These are phyloP conservation scores for Cerioporus squamosus DNA, from an alignment of 1,284 basidiomycete species.

Conservation along the genomic window DNA sequence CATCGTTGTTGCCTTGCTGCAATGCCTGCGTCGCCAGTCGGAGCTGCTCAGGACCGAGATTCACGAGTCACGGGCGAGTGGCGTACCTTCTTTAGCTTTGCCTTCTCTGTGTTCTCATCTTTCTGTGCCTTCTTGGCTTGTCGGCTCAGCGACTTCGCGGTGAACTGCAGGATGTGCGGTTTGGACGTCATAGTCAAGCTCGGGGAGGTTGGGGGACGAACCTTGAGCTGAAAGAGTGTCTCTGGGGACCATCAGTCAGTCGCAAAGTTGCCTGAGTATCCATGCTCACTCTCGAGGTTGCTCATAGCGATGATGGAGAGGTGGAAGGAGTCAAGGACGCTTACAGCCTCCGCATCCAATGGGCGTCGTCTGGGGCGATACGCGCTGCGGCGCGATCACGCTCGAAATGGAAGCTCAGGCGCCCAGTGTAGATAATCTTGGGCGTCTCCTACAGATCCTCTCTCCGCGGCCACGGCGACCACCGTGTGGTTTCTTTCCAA, in stretches of 20 bases:
- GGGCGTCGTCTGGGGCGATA: no score
- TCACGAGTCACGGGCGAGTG: not conserved
- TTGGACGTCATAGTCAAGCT: constrained; percentile 15
- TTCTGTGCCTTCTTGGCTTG: constrained; percentile 97
- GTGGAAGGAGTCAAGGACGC: constrained; percentile 4
- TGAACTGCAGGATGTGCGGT: constrained; percentile 67
- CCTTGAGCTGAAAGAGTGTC: constrained; percentile 95
- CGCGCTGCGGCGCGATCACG: constrained; percentile 12
- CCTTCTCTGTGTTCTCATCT: constrained; percentile 86
- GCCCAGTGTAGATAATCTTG: constrained; percentile 16
- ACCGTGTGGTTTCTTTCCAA: no score
- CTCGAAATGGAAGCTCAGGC: constrained; percentile 14
- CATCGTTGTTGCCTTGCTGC: constrained; percentile 96
- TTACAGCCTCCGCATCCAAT: constrained; percentile 4
- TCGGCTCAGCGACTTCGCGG: constrained; percentile 88
- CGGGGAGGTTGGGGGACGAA: constrained; percentile 31
- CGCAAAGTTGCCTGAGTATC: not conserved
- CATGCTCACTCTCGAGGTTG: constrained; percentile 83
- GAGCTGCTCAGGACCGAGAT: not conserved
- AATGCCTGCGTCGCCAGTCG: constrained; percentile 68
- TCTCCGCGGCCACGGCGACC: no score
- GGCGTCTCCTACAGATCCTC: constrained; percentile 3
- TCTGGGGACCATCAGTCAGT: constrained; percentile 57
- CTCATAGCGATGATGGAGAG: constrained; percentile 59
- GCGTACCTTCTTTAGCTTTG: constrained; percentile 89